Conservation (phyloP, 2,329 filamentous ascomycete species). For the Leptosphaerulina australis region DNA sequence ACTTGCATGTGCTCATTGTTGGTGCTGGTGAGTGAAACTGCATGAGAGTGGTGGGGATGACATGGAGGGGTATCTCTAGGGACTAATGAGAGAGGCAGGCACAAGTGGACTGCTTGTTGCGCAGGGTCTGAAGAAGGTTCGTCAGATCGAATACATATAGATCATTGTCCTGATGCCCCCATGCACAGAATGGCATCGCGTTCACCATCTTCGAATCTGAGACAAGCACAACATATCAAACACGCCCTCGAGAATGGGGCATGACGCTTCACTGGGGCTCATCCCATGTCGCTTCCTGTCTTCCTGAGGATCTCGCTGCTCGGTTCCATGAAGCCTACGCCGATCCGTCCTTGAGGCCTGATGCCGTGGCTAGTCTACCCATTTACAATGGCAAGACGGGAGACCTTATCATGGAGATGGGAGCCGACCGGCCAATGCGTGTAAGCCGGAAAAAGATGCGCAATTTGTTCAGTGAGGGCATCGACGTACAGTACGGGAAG, state of each 20-base stretch:
- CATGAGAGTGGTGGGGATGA: constrained; percentile 6
- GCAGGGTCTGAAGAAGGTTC: constrained; percentile 24
- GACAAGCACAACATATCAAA: constrained; percentile 21
- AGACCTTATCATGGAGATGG: constrained; percentile 32
- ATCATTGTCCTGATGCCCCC: constrained; percentile 7
- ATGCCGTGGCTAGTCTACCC: constrained; percentile 30
- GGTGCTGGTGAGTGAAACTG: constrained; percentile 19
- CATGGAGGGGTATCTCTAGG: constrained; percentile 15
- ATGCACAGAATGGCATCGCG: constrained; percentile 11
- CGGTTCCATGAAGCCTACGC: constrained; percentile 35
- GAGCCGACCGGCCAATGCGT: constrained; percentile 26
- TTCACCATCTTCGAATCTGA: constrained; percentile 26
- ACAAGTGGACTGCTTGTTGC: constrained; percentile 22
- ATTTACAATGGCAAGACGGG: constrained; percentile 35
- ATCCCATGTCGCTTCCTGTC: constrained; percentile 25
- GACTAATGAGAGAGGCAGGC: constrained; percentile 13
- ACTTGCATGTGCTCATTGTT: constrained; percentile 20
- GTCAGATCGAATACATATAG: constrained; percentile 1
- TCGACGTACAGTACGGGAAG: constrained; percentile 32
- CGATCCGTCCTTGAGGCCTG: constrained; percentile 22
- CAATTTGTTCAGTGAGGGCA: constrained; percentile 30
- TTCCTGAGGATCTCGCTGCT: constrained; percentile 23
- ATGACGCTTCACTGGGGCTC: constrained; percentile 37
- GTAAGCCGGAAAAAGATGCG: constrained; percentile 32
- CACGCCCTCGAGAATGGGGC: constrained; percentile 35